Conservation (phyloP, 805 yeast genomes). For the Barnettozyma wickerhamii region DNA sequence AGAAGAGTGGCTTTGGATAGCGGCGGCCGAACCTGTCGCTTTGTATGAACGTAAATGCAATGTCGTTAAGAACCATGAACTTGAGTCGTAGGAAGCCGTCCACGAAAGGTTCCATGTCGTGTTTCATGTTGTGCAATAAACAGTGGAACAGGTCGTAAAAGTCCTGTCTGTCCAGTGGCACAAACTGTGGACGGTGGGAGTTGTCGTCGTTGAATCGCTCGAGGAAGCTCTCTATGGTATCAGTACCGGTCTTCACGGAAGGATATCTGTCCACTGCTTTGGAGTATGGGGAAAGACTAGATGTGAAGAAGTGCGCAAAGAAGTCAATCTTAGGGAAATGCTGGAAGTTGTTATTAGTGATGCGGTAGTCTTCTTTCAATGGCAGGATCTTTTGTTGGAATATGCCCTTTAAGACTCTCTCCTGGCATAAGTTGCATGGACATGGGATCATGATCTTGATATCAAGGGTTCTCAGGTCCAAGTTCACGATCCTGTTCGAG, state of each 20-base stretch:
- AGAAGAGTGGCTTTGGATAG: constrained; percentile 33
- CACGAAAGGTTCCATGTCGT: constrained; percentile 33
- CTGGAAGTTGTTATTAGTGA: constrained; percentile 24
- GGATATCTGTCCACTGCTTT: constrained; percentile 41
- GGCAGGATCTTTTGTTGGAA: constrained; percentile 31
- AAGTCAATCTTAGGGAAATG: constrained; percentile 32
- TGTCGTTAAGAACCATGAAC: constrained; percentile 36
- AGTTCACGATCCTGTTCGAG: constrained; percentile 13
- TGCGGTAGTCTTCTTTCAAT: constrained; percentile 25
- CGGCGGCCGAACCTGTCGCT: constrained; percentile 18
- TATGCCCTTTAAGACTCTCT: constrained; percentile 26
- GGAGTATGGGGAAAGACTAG: constrained; percentile 37
- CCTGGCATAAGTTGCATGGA: constrained; percentile 19
- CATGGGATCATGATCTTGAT: constrained; percentile 17
- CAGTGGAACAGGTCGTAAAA: constrained; percentile 32
- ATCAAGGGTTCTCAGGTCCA: constrained; percentile 16
- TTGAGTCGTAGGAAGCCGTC: constrained; percentile 30
- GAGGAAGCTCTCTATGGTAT: constrained; percentile 29
- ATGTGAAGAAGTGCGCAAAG: constrained; percentile 31
- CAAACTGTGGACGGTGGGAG: constrained; percentile 18
- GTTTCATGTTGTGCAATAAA: constrained; percentile 33
- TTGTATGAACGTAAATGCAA: constrained; percentile 30
- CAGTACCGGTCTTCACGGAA: constrained; percentile 38
- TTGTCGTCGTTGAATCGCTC: constrained; percentile 24
- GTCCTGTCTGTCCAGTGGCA: constrained; percentile 28